These are phyloP conservation scores for Apiospora malaysiana DNA, from an alignment of 2,329 filamentous ascomycete species.

Conservation along the genomic window DNA sequence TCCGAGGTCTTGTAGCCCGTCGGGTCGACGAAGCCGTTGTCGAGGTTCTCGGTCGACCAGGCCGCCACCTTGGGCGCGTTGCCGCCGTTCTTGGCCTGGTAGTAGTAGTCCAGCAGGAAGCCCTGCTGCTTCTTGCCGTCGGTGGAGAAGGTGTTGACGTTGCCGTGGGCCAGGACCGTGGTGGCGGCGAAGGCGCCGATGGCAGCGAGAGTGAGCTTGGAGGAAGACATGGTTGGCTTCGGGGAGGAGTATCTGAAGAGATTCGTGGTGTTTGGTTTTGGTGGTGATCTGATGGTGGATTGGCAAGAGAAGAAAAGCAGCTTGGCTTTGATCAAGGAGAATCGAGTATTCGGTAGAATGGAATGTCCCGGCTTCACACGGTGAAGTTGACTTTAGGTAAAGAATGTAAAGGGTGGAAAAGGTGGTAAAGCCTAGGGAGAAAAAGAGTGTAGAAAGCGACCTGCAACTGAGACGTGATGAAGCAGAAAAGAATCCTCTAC, in stretches of 20 bases:
- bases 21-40: constrained; percentile 57
- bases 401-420: constrained; percentile 21
- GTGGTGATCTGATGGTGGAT: not conserved
- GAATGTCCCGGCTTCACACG: constrained; percentile 26
- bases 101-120: constrained; percentile 41
- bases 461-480: constrained; percentile 16
- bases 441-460: not conserved
- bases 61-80: constrained; percentile 35
- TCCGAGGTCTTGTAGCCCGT: constrained; percentile 45
- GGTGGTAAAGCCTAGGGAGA: not conserved
- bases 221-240: constrained; percentile 25
- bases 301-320: not conserved
- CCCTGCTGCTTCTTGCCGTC: constrained; percentile 44
- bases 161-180: constrained; percentile 47
- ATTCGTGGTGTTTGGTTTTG: not conserved
- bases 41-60: constrained; percentile 43
- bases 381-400: constrained; percentile 24
- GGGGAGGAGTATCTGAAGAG: not conserved
- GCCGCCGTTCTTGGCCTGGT: constrained; percentile 37
- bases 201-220: constrained; percentile 31
- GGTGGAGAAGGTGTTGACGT: constrained; percentile 54
- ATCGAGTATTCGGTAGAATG: constrained; percentile 13
- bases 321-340: constrained; percentile 1
- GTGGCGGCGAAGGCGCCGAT: constrained; percentile 36
- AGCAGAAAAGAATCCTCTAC: not conserved